Conservation (phyloP, 257 asterid species). For the Solanum acaule region DNA sequence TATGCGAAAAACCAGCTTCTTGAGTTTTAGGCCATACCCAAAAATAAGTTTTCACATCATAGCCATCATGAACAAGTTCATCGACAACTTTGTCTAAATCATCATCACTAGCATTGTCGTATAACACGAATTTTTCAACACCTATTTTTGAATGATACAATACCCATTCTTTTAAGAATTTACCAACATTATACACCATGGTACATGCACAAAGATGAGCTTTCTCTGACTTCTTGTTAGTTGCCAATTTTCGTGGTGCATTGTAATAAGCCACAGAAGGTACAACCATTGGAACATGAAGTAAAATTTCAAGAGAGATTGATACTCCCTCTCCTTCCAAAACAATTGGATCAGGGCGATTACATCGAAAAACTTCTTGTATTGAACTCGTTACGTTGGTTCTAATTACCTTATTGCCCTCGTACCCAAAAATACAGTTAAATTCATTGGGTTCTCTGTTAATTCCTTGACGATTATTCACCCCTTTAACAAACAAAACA, state of each 20-base stretch:
- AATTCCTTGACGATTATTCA: conserved; percentile 53
- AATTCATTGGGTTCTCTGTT: conserved; percentile 51
- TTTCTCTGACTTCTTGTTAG: too few relatives aligned
- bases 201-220: too few relatives aligned
- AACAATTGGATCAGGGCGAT: conserved; percentile 24
- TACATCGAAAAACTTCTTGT: conserved; percentile 89
- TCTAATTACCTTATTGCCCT: conserved; percentile 27
- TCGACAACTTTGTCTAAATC: too few relatives aligned
- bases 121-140: too few relatives aligned
- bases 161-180: too few relatives aligned
- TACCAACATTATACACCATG: too few relatives aligned
- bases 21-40: too few relatives aligned
- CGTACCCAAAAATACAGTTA: conserved; percentile 34
- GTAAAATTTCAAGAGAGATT: conserved; percentile 41
- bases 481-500: conserved; percentile 66
- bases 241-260: conserved; percentile 35
- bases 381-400: conserved; percentile 58
- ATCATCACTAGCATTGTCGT: too few relatives aligned
- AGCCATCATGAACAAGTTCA: too few relatives aligned
- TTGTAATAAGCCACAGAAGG: conserved; percentile 65
- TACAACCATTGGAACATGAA: conserved; percentile 35
- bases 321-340: conserved; percentile 1
- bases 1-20: too few relatives aligned
- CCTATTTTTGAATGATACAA: too few relatives aligned
- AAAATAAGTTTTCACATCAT: too few relatives aligned